Percentiles rank a stretch among this genome's conserved stretches.
Evolutionary conservation across 2,329 filamentous ascomycete species (phyloP).

Genomic region (Beauveria brongniartii): DNA sequence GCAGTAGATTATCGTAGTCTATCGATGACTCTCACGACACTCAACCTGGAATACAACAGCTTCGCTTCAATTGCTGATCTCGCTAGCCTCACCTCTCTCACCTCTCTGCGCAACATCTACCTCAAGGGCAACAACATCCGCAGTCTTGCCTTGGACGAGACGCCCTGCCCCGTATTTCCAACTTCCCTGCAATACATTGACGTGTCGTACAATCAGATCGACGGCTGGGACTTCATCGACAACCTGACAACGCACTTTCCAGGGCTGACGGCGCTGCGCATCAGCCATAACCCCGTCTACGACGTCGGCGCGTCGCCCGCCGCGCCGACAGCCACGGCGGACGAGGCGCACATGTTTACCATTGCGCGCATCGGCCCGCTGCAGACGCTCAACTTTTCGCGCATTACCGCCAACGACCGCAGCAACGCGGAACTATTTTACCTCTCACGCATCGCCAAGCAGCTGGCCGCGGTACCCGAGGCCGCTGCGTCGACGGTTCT

Average conservation of each 20-base stretch:
- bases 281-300: constrained; percentile 82
- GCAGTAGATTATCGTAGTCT: constrained; percentile 31
- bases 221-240: constrained; percentile 68
- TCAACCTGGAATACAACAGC: constrained; percentile 66
- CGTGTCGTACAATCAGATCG: constrained; percentile 62
- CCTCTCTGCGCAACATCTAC: constrained; percentile 50
- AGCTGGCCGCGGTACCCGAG: constrained; percentile 55
- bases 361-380: constrained; percentile 65
- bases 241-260: constrained; percentile 61
- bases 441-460: constrained; percentile 70
- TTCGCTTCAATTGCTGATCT: constrained; percentile 54
- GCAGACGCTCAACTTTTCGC: constrained; percentile 63
- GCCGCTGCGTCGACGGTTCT: constrained; percentile 47
- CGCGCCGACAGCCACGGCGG: constrained; percentile 46
- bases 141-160: constrained; percentile 22
- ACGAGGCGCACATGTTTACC: constrained; percentile 85
- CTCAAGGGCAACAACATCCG: constrained; percentile 72
- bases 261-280: constrained; percentile 63
- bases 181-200: constrained; percentile 56
- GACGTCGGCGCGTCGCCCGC: constrained; percentile 37
- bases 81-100: constrained; percentile 41
- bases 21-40: constrained; percentile 45
- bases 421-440: constrained; percentile 92
- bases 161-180: constrained; percentile 39
- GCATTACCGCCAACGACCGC: constrained; percentile 65